phyloP scores from a whole-genome alignment of 1,284 basidiomycete species.

The Stygiomarasmius scandens region DNA sequence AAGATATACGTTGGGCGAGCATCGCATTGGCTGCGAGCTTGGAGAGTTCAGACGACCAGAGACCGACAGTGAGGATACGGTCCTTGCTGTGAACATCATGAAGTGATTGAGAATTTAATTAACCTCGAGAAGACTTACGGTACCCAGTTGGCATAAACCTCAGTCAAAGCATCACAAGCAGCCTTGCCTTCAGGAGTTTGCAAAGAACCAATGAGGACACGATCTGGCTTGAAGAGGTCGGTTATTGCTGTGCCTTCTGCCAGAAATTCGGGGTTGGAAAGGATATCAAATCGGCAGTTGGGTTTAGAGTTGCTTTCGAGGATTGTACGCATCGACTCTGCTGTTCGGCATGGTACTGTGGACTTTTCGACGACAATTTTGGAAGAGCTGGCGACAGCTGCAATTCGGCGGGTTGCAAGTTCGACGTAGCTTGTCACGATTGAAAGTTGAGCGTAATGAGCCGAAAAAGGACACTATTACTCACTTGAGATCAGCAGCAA shows the following conservation, averaged over 20 bases:
- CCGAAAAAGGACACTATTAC: conserved; percentile 23
- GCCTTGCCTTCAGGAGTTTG: conserved; percentile 83
- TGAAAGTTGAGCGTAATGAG: not conserved
- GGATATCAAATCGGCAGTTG: conserved; percentile 92
- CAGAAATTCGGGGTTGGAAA: conserved; percentile 99
- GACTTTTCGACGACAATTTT: conserved; percentile 99
- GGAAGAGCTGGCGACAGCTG: conserved; percentile 84
- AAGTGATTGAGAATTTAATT: conserved; percentile 1
- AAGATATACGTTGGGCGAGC: conserved; percentile 98
- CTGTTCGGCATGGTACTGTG: conserved; percentile 97
- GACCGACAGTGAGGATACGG: conserved; percentile 89
- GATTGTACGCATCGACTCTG: conserved; percentile 98
- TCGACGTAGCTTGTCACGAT: conserved; percentile 83
- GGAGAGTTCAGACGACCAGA: conserved; percentile 98
- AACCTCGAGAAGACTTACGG: conserved; percentile 62
- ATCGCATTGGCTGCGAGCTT: conserved; percentile 99
- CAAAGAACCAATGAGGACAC: conserved; percentile 96
- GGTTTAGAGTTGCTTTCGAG: conserved; percentile 97
- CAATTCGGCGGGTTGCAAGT: conserved; percentile 94
- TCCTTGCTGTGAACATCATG: conserved; percentile 49
- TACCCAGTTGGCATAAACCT: conserved; percentile 96
- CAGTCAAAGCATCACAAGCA: conserved; percentile 77
- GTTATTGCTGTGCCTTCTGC: conserved; percentile 96
- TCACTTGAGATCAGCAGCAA: conserved; percentile 96
- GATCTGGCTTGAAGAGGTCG: conserved; percentile 90